These are phyloP conservation scores for Geranium brycei DNA, from an alignment of 345 rosid genomes.

Conservation along the genomic window DNA sequence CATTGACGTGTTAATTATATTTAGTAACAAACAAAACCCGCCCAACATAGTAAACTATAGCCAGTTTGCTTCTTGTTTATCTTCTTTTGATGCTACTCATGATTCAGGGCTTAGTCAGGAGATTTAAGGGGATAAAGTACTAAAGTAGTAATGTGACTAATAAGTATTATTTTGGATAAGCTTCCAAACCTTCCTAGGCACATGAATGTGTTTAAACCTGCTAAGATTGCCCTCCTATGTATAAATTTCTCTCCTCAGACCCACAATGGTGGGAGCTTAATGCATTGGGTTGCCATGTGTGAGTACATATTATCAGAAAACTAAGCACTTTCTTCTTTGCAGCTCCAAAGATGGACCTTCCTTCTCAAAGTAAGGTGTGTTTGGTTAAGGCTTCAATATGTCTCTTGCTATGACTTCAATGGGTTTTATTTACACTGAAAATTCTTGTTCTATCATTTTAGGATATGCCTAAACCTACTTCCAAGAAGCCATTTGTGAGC, in stretches of 20 bases:
- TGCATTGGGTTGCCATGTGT: background rate
- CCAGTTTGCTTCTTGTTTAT: background rate
- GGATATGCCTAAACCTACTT: slow-evolving; percentile 30
- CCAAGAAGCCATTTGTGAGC: slow-evolving; percentile 37
- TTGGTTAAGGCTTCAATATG: background rate
- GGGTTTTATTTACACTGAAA: background rate
- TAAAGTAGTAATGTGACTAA: background rate
- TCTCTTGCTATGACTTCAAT: background rate
- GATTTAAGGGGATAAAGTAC: background rate
- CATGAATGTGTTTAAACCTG: no score
- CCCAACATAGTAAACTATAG: background rate
- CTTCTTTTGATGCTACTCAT: background rate
- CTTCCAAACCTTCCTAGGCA: no score
- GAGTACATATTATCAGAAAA: background rate
- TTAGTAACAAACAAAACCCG: no score
- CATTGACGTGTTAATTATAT: background rate
- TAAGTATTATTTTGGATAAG: background rate
- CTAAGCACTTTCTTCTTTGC: slow-evolving; percentile 8
- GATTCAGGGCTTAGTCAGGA: background rate
- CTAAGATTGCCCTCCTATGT: no score
- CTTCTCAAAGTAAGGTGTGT: slow-evolving; percentile 43
- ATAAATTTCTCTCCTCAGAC: no score
- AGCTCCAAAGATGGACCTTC: slow-evolving; percentile 31
- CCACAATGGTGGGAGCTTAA: background rate
- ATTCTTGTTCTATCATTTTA: slow-evolving; percentile 12